Evolutionary conservation across 257 asterid genomes (phyloP), one percentile per base, ranked within the genome.

Genomic region (Solanum piurae): DNA sequence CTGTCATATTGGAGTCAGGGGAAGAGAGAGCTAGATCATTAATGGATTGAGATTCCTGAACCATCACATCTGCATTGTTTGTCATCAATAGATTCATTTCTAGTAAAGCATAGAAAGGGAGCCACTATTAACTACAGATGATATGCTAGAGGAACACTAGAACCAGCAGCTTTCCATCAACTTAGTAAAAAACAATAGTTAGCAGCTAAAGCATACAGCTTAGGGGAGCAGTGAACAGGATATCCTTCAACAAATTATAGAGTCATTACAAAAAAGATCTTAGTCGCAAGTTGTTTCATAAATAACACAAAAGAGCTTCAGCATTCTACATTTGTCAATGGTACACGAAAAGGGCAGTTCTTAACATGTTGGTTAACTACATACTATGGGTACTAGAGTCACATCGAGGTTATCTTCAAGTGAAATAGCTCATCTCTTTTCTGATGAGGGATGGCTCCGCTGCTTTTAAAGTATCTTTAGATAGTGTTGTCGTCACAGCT

Each of bases 401-500:
- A 88, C 98, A 93, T 88, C 90, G 91, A 95, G 95, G 89, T 95
- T 94, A 92, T 94, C 98, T 86, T 93, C 95, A 88, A 95, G 93
- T 86, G 97, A 91, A 90, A 97, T 91, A 86, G 91, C 98, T 93
- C 87, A 97, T 97, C 55, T 93, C 98, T 93, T 93, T 95, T 90
- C 95, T 92, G 93, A 95, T 91, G 89, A 97, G 93, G 71, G 98
- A 91, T 46, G 99, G 99, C 90, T 93, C 95, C 4, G 95, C 97
- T 86, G 89, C 91, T 88, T 88, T 87, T 89, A 97, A 83, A 84
- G 90, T 87, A 86, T 94, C 96, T 91, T 93, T 96, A 82, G 96
- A 88, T 80, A 95, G 90, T 72, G 98, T 93, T 18, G 99, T 97
- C 8, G 98, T 95, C 77, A 97, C 98, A 72, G 99, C 99, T 89